These are phyloP conservation scores for Lodderomyces theae DNA, from an alignment of 1,139 yeast species.

Conservation along the genomic window DNA sequence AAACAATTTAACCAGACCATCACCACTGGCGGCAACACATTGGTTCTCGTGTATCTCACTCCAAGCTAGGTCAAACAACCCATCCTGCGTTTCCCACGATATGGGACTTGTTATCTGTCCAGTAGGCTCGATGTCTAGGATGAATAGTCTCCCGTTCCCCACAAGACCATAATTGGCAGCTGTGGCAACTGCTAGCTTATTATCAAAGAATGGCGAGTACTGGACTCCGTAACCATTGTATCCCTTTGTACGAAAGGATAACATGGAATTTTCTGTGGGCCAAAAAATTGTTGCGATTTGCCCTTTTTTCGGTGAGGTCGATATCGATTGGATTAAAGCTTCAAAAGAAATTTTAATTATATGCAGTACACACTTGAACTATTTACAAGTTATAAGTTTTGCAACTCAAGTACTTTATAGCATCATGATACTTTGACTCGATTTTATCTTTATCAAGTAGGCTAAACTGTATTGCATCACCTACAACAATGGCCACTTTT, in stretches of 20 bases:
- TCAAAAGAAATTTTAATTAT: neutral
- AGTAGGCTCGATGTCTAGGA: constrained; percentile 62
- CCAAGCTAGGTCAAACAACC: constrained; percentile 86
- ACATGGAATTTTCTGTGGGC: too few species aligned
- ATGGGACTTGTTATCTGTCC: constrained; percentile 60
- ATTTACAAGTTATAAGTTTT: constrained; percentile 12
- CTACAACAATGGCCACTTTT: constrained; percentile 69
- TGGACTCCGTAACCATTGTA: constrained; percentile 85
- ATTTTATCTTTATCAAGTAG: constrained; percentile 40
- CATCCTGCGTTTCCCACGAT: constrained; percentile 88
- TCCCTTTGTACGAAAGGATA: constrained; percentile 72
- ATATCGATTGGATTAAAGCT: neutral
- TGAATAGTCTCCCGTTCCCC: constrained; percentile 82
- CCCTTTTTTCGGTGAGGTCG: too few species aligned
- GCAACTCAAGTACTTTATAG: constrained; percentile 44
- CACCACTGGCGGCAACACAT: constrained; percentile 79
- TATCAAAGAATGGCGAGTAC: constrained; percentile 90
- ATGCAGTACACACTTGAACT: constrained; percentile 2
- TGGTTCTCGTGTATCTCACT: constrained; percentile 89
- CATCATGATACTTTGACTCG: constrained; percentile 20
- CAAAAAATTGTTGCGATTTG: too few species aligned
- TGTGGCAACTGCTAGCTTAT: constrained; percentile 83
- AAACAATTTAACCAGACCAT: constrained; percentile 80
- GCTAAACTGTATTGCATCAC: constrained; percentile 68
- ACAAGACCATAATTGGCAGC: constrained; percentile 93